Evolutionary conservation across 257 asterid species (phyloP).

Genomic region (Marsdenia floribunda): DNA sequence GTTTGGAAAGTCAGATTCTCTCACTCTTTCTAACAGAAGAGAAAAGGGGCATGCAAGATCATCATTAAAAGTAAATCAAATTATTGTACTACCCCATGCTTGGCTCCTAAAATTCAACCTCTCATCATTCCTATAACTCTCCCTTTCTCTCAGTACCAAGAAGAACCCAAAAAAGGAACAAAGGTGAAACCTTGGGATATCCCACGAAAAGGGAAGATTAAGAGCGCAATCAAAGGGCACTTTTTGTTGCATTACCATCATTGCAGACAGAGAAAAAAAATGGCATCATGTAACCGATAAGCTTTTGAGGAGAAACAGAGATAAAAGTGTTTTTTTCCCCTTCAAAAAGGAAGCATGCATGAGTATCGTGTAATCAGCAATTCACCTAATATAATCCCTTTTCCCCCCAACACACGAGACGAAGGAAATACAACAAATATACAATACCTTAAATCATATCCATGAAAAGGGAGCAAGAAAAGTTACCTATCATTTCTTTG

Average conservation of each 20-base stretch:
- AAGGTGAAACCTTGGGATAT: constrained; percentile 15
- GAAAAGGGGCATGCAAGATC: constrained; percentile 23
- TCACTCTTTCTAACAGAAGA: constrained; percentile 26
- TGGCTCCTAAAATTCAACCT: constrained; percentile 51
- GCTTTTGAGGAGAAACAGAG: constrained; percentile 9
- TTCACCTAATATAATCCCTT: constrained; percentile 1
- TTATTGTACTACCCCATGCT: constrained; percentile 64
- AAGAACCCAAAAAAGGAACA: constrained; percentile 21
- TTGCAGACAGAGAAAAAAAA: constrained; percentile 25
- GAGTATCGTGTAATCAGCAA: neutral
- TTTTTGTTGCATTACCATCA: constrained; percentile 35
- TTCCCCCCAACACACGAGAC: constrained; percentile 1
- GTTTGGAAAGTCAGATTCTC: constrained; percentile 27
- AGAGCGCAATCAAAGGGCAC: constrained; percentile 74
- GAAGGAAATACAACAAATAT: constrained; percentile 12
- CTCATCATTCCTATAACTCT: constrained; percentile 27
- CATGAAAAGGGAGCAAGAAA: constrained; percentile 10
- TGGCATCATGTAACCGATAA: constrained; percentile 23
- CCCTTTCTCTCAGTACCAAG: constrained; percentile 11
- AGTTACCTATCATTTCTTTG: constrained; percentile 37
- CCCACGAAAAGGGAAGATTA: constrained; percentile 37
- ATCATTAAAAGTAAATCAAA: constrained; percentile 40
- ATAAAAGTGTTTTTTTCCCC: constrained; percentile 14
- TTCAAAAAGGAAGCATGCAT: constrained; percentile 6
- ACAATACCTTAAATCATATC: constrained; percentile 1